A percentile compares a stretch with the other conserved stretches of the same genome.
phyloP scores from a whole-genome alignment of 129 eudicot genomes.

The Escallonia herrerae region DNA sequence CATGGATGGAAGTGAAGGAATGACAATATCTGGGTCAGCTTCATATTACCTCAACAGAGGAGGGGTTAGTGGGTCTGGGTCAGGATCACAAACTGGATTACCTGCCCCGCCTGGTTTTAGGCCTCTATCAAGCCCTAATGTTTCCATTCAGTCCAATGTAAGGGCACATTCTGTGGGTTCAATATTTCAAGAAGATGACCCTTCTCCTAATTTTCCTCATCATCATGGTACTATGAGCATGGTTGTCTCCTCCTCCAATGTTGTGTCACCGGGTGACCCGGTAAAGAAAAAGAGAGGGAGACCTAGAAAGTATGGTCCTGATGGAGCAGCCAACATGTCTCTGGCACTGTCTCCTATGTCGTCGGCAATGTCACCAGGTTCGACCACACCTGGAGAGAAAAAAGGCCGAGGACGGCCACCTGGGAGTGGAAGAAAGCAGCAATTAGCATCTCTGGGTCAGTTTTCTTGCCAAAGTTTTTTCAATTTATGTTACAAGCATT shows the following conservation, averaged over 20 bases:
- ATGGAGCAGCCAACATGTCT: constrained; percentile 48
- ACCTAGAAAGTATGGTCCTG: constrained; percentile 84
- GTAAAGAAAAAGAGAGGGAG: constrained; percentile 89
- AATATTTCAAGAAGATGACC: constrained; percentile 56
- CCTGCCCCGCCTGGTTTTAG: constrained; percentile 48
- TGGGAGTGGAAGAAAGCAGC: constrained; percentile 91
- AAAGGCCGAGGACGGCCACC: constrained; percentile 73
- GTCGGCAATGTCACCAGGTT: constrained; percentile 35
- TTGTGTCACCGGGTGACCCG: constrained; percentile 31
- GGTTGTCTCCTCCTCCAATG: constrained; percentile 22
- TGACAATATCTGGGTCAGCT: constrained; percentile 54
- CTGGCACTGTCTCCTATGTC: constrained; percentile 44
- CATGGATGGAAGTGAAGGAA: constrained; percentile 94
- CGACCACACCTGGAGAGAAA: constrained; percentile 28
- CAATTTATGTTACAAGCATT: no score
- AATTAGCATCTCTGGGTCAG: constrained; percentile 72
- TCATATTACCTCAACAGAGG: constrained; percentile 69
- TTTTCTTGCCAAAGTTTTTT: not conserved
- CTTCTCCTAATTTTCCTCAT: constrained; percentile 46
- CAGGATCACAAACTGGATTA: constrained; percentile 18
- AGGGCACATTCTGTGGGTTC: constrained; percentile 39
- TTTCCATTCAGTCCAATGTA: constrained; percentile 43
- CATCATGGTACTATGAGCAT: constrained; percentile 7
- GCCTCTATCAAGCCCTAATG: constrained; percentile 40
- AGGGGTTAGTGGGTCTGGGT: constrained; percentile 50